Conservation (phyloP, 2,329 filamentous ascomycete species). For the Coleophoma eucalyptorum region DNA sequence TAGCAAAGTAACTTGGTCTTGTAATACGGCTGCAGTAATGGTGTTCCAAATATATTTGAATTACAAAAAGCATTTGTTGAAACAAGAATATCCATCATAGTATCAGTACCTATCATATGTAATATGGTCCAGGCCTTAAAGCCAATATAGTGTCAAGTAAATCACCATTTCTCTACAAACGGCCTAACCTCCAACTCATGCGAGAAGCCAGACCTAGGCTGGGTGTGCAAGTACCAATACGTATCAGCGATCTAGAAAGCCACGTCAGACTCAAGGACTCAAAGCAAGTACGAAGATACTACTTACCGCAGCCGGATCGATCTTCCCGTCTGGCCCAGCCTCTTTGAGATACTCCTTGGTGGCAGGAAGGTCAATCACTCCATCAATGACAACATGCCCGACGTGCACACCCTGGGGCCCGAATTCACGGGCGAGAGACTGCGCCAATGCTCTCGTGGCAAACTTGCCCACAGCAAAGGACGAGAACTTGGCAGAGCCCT, state of each 20-base stretch:
- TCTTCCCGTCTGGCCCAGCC: conserved; percentile 51
- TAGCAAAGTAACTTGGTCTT: too few species aligned
- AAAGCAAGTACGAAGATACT: neutral
- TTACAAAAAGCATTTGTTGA: too few species aligned
- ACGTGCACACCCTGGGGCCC: conserved; percentile 79
- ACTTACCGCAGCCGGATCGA: conserved; percentile 67
- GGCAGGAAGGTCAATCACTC: conserved; percentile 72
- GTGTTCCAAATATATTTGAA: too few species aligned
- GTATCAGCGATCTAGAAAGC: conserved; percentile 69
- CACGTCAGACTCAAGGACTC: conserved; percentile 1
- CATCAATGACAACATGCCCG: conserved; percentile 75
- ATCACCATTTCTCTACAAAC: conserved; percentile 66
- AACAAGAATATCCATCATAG: too few species aligned
- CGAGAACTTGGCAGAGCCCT: conserved; percentile 63
- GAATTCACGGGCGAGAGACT: conserved; percentile 78
- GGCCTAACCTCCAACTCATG: conserved; percentile 77
- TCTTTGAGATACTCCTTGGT: conserved; percentile 48
- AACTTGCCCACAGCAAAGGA: conserved; percentile 76
- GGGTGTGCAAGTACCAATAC: conserved; percentile 79
- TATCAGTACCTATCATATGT: too few species aligned
- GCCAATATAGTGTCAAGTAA: too few species aligned
- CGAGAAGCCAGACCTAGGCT: conserved; percentile 72
- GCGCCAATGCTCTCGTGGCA: conserved; percentile 67
- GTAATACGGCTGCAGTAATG: too few species aligned
- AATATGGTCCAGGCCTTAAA: too few species aligned